These are phyloP conservation scores for Rhododendron molle DNA, from an alignment of 148 eudicot genomes.

Conservation along the genomic window DNA sequence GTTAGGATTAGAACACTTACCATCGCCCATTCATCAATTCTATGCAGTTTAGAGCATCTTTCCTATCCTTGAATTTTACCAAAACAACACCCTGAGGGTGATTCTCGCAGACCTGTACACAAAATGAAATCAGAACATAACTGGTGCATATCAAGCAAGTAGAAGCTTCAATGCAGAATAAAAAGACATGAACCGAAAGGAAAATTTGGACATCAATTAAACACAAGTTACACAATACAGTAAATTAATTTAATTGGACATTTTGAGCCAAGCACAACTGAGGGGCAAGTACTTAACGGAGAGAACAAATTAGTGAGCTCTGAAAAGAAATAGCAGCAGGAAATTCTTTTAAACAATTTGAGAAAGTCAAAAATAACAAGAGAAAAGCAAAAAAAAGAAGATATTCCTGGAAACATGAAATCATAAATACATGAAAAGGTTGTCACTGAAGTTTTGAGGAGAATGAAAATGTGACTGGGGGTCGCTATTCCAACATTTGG, in stretches of 20 bases:
- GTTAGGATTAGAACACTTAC: constrained; percentile 34
- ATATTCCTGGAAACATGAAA: not conserved
- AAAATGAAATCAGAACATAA: constrained; percentile 12
- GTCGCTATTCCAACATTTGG: not conserved
- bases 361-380: not conserved
- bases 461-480: not conserved
- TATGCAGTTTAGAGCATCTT: constrained; percentile 78
- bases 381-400: not conserved
- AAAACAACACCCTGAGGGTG: constrained; percentile 95
- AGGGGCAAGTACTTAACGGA: not conserved
- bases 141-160: not conserved
- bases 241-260: not conserved
- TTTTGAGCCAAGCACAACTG: not conserved
- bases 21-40: constrained; percentile 93
- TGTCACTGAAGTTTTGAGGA: not conserved
- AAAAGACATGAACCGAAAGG: not conserved
- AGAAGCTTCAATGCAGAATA: not conserved
- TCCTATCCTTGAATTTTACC: constrained; percentile 80
- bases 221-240: not conserved
- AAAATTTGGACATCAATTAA: not conserved
- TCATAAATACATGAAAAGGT: not conserved
- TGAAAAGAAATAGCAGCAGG: not conserved
- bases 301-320: not conserved
- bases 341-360: not conserved
- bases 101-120: constrained; percentile 79